phyloP scores from a whole-genome alignment of 192 early-diverging fungal genomes.

The Phycomyces blakesleeanus region DNA sequence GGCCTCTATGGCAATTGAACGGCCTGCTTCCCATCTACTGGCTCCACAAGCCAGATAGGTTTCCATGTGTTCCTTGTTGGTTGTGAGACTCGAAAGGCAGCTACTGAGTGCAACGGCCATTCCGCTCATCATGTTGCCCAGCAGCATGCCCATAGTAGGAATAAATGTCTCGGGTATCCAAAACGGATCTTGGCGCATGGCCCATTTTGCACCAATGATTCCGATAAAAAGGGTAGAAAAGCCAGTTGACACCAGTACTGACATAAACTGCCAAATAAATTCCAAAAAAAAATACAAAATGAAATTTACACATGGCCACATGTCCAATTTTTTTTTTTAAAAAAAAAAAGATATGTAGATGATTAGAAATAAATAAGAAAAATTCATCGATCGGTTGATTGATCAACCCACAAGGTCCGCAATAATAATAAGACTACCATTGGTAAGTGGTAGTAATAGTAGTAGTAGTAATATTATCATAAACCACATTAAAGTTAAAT shows the following conservation, averaged over 20 bases:
- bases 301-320: too few species aligned
- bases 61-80: constrained; percentile 27
- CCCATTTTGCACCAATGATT: constrained; percentile 61
- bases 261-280: constrained; percentile 41
- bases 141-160: constrained; percentile 86
- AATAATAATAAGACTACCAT: too few species aligned
- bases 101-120: constrained; percentile 65
- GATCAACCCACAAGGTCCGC: not conserved
- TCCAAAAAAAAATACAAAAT: too few species aligned
- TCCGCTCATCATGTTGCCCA: constrained; percentile 76
- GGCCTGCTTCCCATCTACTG: constrained; percentile 78
- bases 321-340: too few species aligned
- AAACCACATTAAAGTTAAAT: too few species aligned
- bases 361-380: too few species aligned
- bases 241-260: constrained; percentile 46
- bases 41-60: constrained; percentile 70
- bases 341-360: too few species aligned
- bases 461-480: too few species aligned
- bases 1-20: constrained; percentile 67
- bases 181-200: constrained; percentile 70
- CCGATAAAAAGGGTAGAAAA: constrained; percentile 48
- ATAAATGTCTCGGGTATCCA: constrained; percentile 76
- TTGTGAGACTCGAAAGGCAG: constrained; percentile 54
- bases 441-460: too few species aligned
- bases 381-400: not conserved